Evolutionary conservation across 768 basidiomycete species (phyloP), one percentile per base, ranked within the genome.

Genomic region (Austroboletus eburneus): DNA sequence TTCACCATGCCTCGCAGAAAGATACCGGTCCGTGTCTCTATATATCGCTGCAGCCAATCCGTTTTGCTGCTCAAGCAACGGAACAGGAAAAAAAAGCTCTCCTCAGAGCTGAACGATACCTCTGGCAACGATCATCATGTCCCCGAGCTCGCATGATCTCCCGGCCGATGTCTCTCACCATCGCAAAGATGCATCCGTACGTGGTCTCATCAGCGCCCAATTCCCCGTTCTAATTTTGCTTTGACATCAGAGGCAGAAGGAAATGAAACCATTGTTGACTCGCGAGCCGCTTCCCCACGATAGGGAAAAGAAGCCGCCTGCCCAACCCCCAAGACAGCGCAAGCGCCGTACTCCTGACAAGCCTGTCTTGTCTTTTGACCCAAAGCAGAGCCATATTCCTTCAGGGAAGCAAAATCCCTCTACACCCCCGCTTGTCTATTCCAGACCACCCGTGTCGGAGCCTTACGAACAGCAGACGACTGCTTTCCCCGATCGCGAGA

Each of bases 1-100:
- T 66, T 63, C 6, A 65, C 61, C 62, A 55, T 68, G 64, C 38
- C n/a, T 38, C 54, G 9, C 35, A 32, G 12, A 51, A 52, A 57
- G 58, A 53, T 43, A 43, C 56, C 47, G 56, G 61, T 52, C 49
- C 39, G 55, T 42, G 50, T 45, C 21, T n/a, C 38, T 64, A 64
- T 64, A 64, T 63, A 64, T 64, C 47, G 14, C 48, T 43, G 14
- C 49, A 17, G 37, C 43, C 50, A 39, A 48, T 51, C 17, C 46
- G 35, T 50, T 42, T 32, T 50, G 16, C 41, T 53, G 50, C 40
- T 38, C 57, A 49, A 41, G 21, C 40, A 51, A 41, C 30, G 13
- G 17, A 16, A 35, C 12, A 32, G 35, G 18, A 30, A 39, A 24
- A 46, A 50, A 39, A 44, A 40, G 10, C 49, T 50, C 49, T 50